Conservation (phyloP, 805 yeast genomes). For the Ogataea trehalophila region DNA sequence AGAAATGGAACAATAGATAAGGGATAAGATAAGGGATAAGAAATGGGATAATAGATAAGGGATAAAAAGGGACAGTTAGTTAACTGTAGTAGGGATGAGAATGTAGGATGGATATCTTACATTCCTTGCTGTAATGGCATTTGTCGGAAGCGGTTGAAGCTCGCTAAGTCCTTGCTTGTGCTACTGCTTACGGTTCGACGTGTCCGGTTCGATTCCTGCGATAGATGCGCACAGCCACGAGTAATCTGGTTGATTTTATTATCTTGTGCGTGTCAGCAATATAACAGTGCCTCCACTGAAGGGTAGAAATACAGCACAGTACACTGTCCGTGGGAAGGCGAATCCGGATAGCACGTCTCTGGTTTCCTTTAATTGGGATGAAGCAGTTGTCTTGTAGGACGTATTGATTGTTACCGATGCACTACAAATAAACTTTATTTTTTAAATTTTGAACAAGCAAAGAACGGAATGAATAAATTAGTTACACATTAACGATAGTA, state of each 20-base stretch:
- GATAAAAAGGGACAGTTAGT: too few species aligned
- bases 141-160: constrained; percentile 29
- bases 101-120: too few species aligned
- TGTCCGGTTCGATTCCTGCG: constrained; percentile 43
- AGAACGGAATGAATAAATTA: not conserved
- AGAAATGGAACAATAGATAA: too few species aligned
- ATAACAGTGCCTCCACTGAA: constrained; percentile 33
- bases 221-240: constrained; percentile 27
- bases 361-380: constrained; percentile 22
- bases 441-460: constrained; percentile 1
- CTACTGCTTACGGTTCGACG: constrained; percentile 29
- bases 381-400: constrained; percentile 13
- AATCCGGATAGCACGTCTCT: constrained; percentile 33
- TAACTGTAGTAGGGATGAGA: too few species aligned
- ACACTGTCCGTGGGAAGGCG: constrained; percentile 39
- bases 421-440: not conserved
- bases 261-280: constrained; percentile 21
- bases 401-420: constrained; percentile 22
- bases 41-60: too few species aligned
- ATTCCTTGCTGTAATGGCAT: constrained; percentile 28
- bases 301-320: constrained; percentile 44
- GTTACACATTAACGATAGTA: not conserved
- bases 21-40: too few species aligned
- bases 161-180: constrained; percentile 11
- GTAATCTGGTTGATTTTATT: constrained; percentile 24